Conservation (phyloP, 2,329 filamentous ascomycete species). For the Exophiala oligosperma region DNA sequence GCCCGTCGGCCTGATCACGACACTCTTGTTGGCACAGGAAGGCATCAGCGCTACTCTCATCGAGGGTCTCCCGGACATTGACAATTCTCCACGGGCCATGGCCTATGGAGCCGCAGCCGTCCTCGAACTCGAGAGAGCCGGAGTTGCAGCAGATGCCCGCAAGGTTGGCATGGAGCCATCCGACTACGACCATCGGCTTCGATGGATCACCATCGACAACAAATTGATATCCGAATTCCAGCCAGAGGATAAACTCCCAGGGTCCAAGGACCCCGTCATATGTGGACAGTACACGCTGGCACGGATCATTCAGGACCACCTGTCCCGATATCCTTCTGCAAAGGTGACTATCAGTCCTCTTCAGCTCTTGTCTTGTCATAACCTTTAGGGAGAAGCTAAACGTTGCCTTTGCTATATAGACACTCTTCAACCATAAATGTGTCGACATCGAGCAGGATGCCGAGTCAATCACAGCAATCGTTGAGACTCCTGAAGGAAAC, state of each 20-base stretch:
- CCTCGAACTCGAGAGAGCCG: slow-evolving; percentile 12
- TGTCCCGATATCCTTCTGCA: slow-evolving; percentile 10
- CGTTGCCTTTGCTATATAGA: neutral
- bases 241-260: slow-evolving; percentile 15
- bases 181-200: slow-evolving; percentile 10
- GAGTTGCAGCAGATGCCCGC: slow-evolving; percentile 13
- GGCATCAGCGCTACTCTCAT: slow-evolving; percentile 31
- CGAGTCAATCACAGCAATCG: slow-evolving; percentile 4
- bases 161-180: slow-evolving; percentile 12
- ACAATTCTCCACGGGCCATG: slow-evolving; percentile 14
- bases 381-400: neutral
- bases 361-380: neutral
- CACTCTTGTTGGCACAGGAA: slow-evolving; percentile 33
- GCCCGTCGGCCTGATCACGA: slow-evolving; percentile 33
- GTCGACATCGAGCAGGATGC: slow-evolving; percentile 1
- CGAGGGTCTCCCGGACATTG: slow-evolving; percentile 10
- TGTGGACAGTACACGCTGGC: slow-evolving; percentile 26
- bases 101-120: slow-evolving; percentile 11
- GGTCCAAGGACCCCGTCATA: slow-evolving; percentile 2
- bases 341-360: slow-evolving; percentile 1
- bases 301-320: slow-evolving; percentile 23
- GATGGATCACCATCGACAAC: slow-evolving; percentile 17
- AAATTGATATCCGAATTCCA: slow-evolving; percentile 8
- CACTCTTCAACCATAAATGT: slow-evolving; percentile 11
- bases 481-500: slow-evolving; percentile 3